Evolutionary conservation across 2,329 filamentous ascomycete species (phyloP).

Genomic region (Orbilia blumenaviensis): DNA sequence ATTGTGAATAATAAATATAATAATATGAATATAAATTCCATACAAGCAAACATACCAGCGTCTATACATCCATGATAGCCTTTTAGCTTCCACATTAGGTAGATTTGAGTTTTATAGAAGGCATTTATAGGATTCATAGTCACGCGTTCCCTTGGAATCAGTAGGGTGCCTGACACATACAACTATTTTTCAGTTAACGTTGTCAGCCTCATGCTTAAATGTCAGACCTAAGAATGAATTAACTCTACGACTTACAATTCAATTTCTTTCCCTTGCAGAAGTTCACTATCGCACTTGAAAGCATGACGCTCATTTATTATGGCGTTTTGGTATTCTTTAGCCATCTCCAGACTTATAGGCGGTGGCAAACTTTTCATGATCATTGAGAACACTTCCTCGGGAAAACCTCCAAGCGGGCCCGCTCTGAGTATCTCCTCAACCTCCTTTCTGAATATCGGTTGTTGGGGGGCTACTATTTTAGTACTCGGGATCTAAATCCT

Average conservation of each 20-base stretch:
- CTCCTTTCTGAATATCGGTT: constrained; percentile 15
- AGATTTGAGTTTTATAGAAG: no score
- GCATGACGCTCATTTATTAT: constrained; percentile 62
- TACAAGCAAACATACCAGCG: no score
- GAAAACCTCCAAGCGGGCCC: constrained; percentile 26
- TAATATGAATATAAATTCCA: neutral
- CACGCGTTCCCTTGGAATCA: no score
- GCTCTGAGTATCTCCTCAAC: constrained; percentile 7
- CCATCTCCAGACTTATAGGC: constrained; percentile 60
- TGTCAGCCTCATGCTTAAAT: no score
- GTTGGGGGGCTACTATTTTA: constrained; percentile 31
- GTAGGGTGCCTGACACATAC: no score
- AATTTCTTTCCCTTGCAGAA: constrained; percentile 10
- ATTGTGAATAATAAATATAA: constrained; percentile 22
- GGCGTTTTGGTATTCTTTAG: constrained; percentile 60
- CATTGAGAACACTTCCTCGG: constrained; percentile 54
- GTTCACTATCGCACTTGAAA: constrained; percentile 31
- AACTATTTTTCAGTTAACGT: no score
- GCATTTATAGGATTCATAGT: no score
- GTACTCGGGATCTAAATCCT: constrained; percentile 16
- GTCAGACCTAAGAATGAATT: neutral
- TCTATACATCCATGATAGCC: neutral
- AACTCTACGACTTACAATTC: constrained; percentile 13
- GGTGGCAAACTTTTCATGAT: constrained; percentile 47
- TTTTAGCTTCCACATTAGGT: no score